Evolutionary conservation across 2,329 filamentous ascomycete species (phyloP).

Genomic region (Ceratocystiopsis minuta): DNA sequence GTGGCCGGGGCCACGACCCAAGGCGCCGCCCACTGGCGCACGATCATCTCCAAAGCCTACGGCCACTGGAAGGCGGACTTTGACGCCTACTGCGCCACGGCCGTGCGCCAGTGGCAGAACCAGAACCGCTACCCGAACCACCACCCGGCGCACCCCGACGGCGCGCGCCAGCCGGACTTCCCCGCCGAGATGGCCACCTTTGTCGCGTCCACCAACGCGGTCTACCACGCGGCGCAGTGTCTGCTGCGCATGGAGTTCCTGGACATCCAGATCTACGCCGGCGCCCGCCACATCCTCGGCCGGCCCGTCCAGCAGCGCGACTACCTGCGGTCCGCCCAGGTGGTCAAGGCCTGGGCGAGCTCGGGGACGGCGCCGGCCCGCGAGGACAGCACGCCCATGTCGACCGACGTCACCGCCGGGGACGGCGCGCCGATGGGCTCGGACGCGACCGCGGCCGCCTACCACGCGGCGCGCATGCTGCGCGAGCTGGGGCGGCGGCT

Average conservation of each 20-base stretch:
- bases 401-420: background rate
- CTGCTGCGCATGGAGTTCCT: slow-evolving; percentile 7
- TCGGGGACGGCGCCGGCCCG: background rate
- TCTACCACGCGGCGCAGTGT: slow-evolving; percentile 7
- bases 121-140: background rate
- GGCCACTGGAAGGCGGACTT: slow-evolving; percentile 6
- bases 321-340: slow-evolving; percentile 6
- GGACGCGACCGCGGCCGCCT: slow-evolving; percentile 1
- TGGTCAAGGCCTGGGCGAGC: slow-evolving; percentile 6
- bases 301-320: slow-evolving; percentile 7
- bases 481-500: slow-evolving; percentile 37
- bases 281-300: slow-evolving; percentile 8
- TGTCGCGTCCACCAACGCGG: slow-evolving; percentile 3
- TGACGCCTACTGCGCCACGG: slow-evolving; percentile 2
- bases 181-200: slow-evolving; percentile 1
- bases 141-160: too few relatives aligned
- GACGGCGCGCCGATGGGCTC: background rate
- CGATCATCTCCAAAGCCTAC: slow-evolving; percentile 3
- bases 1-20: background rate
- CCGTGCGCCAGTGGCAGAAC: background rate
- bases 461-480: slow-evolving; percentile 24
- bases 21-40: slow-evolving; percentile 1
- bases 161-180: background rate
- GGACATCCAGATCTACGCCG: slow-evolving; percentile 10
- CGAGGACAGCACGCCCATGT: background rate